phyloP scores from a whole-genome alignment of 2,329 filamentous ascomycete genomes.

The Tolypocladium cylindrosporum region DNA sequence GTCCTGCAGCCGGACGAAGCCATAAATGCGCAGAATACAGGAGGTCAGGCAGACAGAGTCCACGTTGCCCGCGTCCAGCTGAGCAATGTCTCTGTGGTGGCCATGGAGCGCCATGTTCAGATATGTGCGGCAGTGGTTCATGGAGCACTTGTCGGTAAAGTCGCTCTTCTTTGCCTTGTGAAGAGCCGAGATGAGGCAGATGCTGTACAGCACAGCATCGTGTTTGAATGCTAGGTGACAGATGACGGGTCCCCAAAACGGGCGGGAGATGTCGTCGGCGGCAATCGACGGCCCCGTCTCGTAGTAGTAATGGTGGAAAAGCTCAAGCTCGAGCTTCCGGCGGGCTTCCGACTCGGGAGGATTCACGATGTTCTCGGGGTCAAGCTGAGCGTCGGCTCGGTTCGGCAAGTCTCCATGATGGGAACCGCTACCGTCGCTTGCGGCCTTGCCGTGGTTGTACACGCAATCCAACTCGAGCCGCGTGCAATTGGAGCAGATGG shows the following conservation, averaged over 20 bases:
- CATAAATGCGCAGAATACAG: not conserved
- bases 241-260: not conserved
- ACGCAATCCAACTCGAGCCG: not conserved
- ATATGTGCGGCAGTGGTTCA: not conserved
- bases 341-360: not conserved
- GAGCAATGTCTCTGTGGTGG: not conserved
- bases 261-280: not conserved
- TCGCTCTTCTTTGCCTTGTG: not conserved
- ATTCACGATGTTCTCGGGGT: not conserved
- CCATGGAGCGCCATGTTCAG: not conserved
- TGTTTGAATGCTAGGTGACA: not conserved
- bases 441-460: not conserved
- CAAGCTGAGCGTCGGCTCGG: not conserved
- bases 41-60: not conserved
- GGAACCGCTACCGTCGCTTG: not conserved
- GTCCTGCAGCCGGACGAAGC: not conserved
- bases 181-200: not conserved
- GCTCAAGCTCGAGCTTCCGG: not conserved
- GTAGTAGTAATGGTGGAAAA: not conserved
- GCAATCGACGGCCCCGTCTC: not conserved
- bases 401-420: not conserved
- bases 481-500: not conserved
- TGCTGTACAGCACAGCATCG: not conserved
- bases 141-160: not conserved
- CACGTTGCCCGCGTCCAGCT: not conserved